Conservation (phyloP, 1,284 basidiomycete genomes). For the Fomitiporia mediterranea region DNA sequence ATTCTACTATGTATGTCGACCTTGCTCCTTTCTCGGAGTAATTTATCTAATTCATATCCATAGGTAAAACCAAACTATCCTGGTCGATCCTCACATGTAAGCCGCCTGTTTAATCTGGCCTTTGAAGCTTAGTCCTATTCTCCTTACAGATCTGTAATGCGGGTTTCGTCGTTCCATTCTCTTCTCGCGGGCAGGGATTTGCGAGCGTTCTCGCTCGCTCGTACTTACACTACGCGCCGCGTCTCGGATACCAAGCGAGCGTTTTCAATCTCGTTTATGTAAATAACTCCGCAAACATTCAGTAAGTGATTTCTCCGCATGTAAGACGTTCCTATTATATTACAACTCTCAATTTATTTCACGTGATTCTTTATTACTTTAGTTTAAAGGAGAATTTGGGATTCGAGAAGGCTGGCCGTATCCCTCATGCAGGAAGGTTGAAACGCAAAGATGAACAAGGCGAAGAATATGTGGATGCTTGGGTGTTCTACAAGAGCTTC, state of each 20-base stretch:
- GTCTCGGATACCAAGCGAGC: constrained; percentile 77
- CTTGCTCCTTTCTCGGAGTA: neutral
- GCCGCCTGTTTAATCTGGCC: constrained; percentile 26
- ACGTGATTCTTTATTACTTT: constrained; percentile 33
- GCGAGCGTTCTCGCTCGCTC: constrained; percentile 74
- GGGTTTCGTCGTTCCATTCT: constrained; percentile 80
- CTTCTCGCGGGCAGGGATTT: constrained; percentile 64
- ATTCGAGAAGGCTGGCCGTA: constrained; percentile 78
- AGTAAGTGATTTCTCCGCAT: constrained; percentile 45
- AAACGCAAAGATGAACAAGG: constrained; percentile 57
- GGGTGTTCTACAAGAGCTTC: constrained; percentile 83
- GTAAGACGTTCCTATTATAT: too few relatives aligned
- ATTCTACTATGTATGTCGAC: constrained; percentile 69
- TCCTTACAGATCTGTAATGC: constrained; percentile 73
- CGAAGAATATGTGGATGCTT: constrained; percentile 88
- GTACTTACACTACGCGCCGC: constrained; percentile 79
- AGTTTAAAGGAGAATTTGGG: constrained; percentile 84
- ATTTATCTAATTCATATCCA: constrained; percentile 11
- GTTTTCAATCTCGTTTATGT: constrained; percentile 95
- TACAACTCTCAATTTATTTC: too few relatives aligned
- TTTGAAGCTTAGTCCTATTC: neutral
- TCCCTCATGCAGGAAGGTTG: constrained; percentile 82
- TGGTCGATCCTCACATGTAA: constrained; percentile 87
- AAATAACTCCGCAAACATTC: constrained; percentile 70
- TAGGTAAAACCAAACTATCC: constrained; percentile 90